Evolutionary conservation across 352 stramenopile species (phyloP).

Genomic region (Hyaloperonospora arabidopsidis): DNA sequence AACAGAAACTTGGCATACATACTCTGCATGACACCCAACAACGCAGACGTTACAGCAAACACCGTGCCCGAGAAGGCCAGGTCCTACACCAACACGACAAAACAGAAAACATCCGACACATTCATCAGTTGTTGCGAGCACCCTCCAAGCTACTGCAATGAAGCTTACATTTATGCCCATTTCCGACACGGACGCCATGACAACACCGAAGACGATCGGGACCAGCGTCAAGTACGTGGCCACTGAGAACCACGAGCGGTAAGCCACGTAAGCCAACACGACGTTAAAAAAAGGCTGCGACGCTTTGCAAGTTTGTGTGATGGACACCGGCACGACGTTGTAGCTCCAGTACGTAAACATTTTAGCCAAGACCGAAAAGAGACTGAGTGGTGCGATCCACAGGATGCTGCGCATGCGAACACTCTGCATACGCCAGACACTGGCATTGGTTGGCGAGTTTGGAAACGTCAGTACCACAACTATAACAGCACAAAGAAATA

Average conservation of each 20-base stretch:
- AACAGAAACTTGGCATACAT: slow-evolving; percentile 86
- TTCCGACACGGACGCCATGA: slow-evolving; percentile 79
- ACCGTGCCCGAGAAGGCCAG: slow-evolving; percentile 56
- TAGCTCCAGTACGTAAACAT: slow-evolving; percentile 87
- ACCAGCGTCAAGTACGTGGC: slow-evolving; percentile 73
- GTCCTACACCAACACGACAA: slow-evolving; percentile 31
- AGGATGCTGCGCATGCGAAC: slow-evolving; percentile 54
- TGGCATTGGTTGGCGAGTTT: slow-evolving; percentile 31
- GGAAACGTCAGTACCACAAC: slow-evolving; percentile 72
- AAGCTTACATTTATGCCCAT: slow-evolving; percentile 73
- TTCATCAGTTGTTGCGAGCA: background rate
- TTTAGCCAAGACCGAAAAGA: slow-evolving; percentile 75
- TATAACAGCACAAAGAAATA: slow-evolving; percentile 4
- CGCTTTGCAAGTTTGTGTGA: slow-evolving; percentile 82
- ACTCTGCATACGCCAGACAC: slow-evolving; percentile 56
- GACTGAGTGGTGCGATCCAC: slow-evolving; percentile 71
- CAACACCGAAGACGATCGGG: slow-evolving; percentile 75
- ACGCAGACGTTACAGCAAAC: slow-evolving; percentile 64
- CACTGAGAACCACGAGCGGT: slow-evolving; percentile 63
- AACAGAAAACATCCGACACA: slow-evolving; percentile 6
- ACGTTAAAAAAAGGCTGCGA: slow-evolving; percentile 86
- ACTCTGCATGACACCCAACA: slow-evolving; percentile 80
- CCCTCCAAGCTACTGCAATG: background rate
- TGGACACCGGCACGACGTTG: slow-evolving; percentile 71
- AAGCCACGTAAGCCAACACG: slow-evolving; percentile 62